Base-by-base conservation (phyloP, 139 green algal genomes). In the Picochlorum sp. region DNA sequence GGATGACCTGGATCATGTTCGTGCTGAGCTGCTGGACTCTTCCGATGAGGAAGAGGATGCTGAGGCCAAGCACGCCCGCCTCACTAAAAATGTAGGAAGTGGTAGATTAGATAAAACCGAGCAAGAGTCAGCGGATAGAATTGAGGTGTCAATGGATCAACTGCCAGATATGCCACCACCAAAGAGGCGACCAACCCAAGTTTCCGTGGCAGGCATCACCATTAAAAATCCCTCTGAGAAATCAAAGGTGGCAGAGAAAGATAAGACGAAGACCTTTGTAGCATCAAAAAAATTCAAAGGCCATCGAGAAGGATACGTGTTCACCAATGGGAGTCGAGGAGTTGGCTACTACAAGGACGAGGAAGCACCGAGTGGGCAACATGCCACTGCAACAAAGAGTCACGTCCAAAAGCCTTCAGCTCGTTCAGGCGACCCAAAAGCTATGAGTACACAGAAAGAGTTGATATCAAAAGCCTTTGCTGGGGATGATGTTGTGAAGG, bases 401-500 rank as follows among this genome's bases (percentile, higher is more conserved):
- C 57, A 34, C 11, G 32, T 11, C 28, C 15, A 50, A 23, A 26
- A 45, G 41, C 54, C 58, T 18, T 26, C 1, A 3, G 3, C 20
- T 20, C 15, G 20, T 38, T 8, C 20, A 59, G 26, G 59, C 14
- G 11, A 21, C 47, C 4, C 47, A 24, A 14, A 26, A 26, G n/a
- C n/a, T 13, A 70, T 65, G 24, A 30, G 77, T 16, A 66, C 24
- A 4, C 83, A 91, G 69, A 49, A 47, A 37, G 74, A 86, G 45
- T 69, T 90, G 1, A 73, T 90, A 6, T 51, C 54, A 6, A 56
- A 55, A 6, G 85, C 89, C 0, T 96, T 95, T 83, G 89, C 91
- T 1, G 86, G 81, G 1, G 92, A 98, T 64, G 92, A 97, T 74
- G 92, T 97, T 14, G 79, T 80, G 45, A 81, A 82, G 6, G 89